Evolutionary conservation across 306 rosid genomes (phyloP).

Genomic region (Clitoria ternatea): DNA sequence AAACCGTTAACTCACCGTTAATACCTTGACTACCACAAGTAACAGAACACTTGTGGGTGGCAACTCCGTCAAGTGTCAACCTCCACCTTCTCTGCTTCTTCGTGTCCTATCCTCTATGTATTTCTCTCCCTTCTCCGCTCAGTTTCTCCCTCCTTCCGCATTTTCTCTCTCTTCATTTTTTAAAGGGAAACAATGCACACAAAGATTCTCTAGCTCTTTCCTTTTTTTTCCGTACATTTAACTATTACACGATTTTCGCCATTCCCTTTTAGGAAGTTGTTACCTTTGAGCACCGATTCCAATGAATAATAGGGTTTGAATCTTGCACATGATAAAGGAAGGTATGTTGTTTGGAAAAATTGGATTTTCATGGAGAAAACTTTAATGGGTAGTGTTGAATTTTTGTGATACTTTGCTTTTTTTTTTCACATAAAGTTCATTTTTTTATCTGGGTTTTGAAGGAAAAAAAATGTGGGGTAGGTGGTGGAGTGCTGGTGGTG

Average conservation of each 20-base stretch:
- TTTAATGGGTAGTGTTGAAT: background rate
- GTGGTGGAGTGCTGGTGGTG: slow-evolving; percentile 25
- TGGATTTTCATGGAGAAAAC: background rate
- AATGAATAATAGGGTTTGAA: background rate
- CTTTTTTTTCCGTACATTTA: background rate
- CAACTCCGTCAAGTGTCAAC: slow-evolving; percentile 12
- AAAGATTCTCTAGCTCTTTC: background rate
- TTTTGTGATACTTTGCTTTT: background rate
- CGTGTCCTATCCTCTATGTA: background rate
- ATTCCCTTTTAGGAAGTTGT: background rate
- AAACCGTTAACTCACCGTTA: background rate
- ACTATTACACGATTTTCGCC: background rate
- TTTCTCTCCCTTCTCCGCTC: background rate
- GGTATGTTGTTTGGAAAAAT: background rate
- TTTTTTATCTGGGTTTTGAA: slow-evolving; percentile 1
- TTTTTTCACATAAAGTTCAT: background rate
- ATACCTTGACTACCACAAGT: background rate
- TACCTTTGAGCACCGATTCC: slow-evolving; percentile 1
- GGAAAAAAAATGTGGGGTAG: slow-evolving; percentile 49
- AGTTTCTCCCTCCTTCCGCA: background rate
- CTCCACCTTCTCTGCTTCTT: background rate
- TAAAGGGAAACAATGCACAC: background rate
- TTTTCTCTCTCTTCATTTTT: background rate
- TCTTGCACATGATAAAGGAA: background rate
- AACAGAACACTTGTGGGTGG: background rate